A percentile compares a stretch with the other conserved stretches of the same genome.
phyloP scores from a whole-genome alignment of 2,329 filamentous ascomycete genomes.

The Xylaria digitata region DNA sequence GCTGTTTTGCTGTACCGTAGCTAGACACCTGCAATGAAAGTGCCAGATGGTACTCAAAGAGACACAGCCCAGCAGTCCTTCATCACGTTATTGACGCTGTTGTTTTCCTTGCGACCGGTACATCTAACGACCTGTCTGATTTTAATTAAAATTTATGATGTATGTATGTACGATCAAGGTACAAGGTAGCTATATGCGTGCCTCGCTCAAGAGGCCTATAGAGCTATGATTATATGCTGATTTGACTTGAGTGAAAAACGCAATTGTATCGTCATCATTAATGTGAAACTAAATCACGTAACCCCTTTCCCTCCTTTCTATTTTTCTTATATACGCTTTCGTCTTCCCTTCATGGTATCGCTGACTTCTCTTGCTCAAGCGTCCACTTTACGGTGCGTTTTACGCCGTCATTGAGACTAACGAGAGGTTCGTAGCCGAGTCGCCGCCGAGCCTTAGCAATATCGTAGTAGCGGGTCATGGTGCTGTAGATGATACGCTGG shows the following conservation, averaged over 20 bases:
- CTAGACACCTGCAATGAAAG: slow-evolving; percentile 20
- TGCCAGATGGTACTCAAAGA: slow-evolving; percentile 16
- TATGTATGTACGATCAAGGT: slow-evolving; percentile 26
- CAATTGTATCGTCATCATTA: slow-evolving; percentile 33
- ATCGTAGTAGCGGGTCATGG: slow-evolving; percentile 82
- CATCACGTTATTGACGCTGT: neutral
- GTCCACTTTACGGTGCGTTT: slow-evolving; percentile 66
- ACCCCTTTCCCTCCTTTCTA: neutral
- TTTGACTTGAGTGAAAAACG: slow-evolving; percentile 8
- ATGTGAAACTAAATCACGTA: slow-evolving; percentile 23
- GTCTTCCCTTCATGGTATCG: slow-evolving; percentile 20
- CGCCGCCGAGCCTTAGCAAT: slow-evolving; percentile 79
- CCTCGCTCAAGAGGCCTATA: slow-evolving; percentile 1
- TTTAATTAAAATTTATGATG: slow-evolving; percentile 24
- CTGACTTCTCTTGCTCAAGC: slow-evolving; percentile 61
- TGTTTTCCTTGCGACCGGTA: slow-evolving; percentile 3
- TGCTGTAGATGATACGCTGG: slow-evolving; percentile 72
- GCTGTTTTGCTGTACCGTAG: slow-evolving; percentile 18
- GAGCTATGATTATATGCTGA: slow-evolving; percentile 22
- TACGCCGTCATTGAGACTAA: slow-evolving; percentile 73
- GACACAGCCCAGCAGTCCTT: slow-evolving; percentile 11
- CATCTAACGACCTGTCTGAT: slow-evolving; percentile 6
- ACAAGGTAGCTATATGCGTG: slow-evolving; percentile 21
- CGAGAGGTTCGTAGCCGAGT: slow-evolving; percentile 76
- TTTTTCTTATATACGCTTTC: slow-evolving; percentile 4